Evolutionary conservation across 2,329 filamentous ascomycete genomes (phyloP), one percentile per base, ranked within the genome.

Genomic region (Davidsoniella virescens): DNA sequence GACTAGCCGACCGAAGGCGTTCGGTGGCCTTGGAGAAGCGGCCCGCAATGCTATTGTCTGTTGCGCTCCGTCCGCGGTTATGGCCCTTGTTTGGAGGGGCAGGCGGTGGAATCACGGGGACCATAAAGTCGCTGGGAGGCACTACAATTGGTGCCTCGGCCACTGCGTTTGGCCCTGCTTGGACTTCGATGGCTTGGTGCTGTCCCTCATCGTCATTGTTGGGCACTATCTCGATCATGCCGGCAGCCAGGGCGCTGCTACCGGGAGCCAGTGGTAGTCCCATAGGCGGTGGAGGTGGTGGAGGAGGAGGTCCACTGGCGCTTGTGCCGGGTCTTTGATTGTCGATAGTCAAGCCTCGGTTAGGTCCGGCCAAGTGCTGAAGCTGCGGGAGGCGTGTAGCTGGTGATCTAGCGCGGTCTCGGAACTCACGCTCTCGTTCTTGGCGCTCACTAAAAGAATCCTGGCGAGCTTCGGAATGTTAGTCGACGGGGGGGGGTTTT

Each of bases 151-250:
- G 56, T 3, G 57, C 55, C 9, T 56, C 33, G 17, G 29, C 40
- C 20, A 14, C 37, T 14, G 20, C 6, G 8, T 33, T 25, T 37
- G 25, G 25, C 3, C 40, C 29, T 44, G 23, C 14, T 20, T 43
- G 25, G 39, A n/a, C 56, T 39, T 38, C 23, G 44, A 50, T 59
- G 56, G 16, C 73, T 33, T 33, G 29, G 3, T 33, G 29, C 9
- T 33, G 29, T 33, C 29, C 29, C 4, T 33, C 29, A 6, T 33
- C 69, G 5, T 77, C 73, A 2, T 78, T 74, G 55, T 81, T 76
- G 71, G 78, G 78, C 46, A 82, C 75, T 54, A 82, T 78, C 60
- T 82, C 77, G 55, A 82, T 80, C 58, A 76, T 72, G 4, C 72
- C 76, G 0, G 73, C 71, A 6, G 67, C 69, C 14, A 68, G 56